Evolutionary conservation across 805 yeast genomes (phyloP).

Genomic region (Wickerhamomyces mucosus): DNA sequence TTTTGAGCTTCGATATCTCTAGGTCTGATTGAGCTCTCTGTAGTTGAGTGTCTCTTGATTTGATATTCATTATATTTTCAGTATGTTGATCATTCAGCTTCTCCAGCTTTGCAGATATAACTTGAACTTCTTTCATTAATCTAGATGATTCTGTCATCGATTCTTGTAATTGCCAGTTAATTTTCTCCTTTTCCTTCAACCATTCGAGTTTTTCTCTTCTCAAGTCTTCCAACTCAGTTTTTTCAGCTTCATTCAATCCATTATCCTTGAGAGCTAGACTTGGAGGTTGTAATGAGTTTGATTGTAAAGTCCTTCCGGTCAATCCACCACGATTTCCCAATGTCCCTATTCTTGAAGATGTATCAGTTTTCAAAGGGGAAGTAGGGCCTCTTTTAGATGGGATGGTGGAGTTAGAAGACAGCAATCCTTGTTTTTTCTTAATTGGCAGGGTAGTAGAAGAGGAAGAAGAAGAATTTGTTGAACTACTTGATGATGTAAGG

Average conservation of each 20-base stretch:
- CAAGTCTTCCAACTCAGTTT: conserved; percentile 39
- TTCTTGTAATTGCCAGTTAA: conserved; percentile 19
- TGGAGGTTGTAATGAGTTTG: conserved; percentile 17
- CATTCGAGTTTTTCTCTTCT: conserved; percentile 40
- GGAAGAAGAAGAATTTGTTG: conserved; percentile 4
- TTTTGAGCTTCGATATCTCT: conserved; percentile 44
- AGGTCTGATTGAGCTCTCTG: conserved; percentile 51
- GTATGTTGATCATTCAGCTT: conserved; percentile 41
- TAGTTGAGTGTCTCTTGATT: conserved; percentile 64
- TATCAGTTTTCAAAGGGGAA: conserved; percentile 49
- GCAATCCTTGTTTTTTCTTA: conserved; percentile 5
- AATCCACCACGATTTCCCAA: conserved; percentile 23
- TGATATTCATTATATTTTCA: conserved; percentile 38
- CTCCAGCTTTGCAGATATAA: conserved; percentile 23
- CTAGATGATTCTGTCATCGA: conserved; percentile 20
- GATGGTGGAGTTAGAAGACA: conserved; percentile 23
- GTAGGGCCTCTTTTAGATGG: conserved; percentile 66
- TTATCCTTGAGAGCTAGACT: conserved; percentile 2
- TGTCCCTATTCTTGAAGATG: conserved; percentile 18
- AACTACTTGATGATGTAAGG: conserved; percentile 1
- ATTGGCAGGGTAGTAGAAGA: conserved; percentile 4
- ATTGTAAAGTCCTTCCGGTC: conserved; percentile 33
- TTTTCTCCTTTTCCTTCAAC: conserved; percentile 23
- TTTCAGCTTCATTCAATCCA: conserved; percentile 14
- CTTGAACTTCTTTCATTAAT: conserved; percentile 20